Evolutionary conservation across 2,329 filamentous ascomycete species (phyloP).

Genomic region (Plectosphaerella plurivora): DNA sequence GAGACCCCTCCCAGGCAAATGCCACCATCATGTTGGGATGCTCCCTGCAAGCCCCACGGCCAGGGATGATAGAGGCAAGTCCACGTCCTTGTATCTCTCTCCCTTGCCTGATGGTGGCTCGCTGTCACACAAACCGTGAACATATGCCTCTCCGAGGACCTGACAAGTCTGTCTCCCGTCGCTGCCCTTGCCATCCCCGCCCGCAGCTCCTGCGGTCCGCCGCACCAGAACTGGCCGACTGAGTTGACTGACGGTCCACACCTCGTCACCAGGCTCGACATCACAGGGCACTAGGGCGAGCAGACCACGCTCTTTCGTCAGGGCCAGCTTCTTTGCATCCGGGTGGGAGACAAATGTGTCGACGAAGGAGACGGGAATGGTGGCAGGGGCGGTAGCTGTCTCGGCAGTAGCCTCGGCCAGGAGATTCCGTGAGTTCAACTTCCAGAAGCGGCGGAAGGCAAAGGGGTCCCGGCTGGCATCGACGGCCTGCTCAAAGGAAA

Average conservation of each 20-base stretch:
- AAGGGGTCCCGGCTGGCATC: conserved; percentile 24
- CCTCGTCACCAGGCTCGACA: conserved; percentile 8
- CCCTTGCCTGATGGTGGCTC: conserved; percentile 2
- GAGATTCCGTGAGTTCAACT: conserved; percentile 24
- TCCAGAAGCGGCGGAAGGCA: conserved; percentile 29
- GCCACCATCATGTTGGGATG: conserved; percentile 5
- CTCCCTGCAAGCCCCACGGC: conserved; percentile 11
- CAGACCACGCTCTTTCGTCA: conserved; percentile 9
- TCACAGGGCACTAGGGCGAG: conserved; percentile 8
- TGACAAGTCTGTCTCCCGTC: not conserved
- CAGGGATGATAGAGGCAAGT: conserved; percentile 10
- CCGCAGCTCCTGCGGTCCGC: not conserved
- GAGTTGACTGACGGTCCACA: conserved; percentile 9
- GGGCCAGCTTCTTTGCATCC: conserved; percentile 5
- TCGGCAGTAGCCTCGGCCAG: conserved; percentile 25
- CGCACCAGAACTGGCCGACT: conserved; percentile 5
- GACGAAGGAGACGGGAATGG: conserved; percentile 14
- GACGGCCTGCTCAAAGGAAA: conserved; percentile 24
- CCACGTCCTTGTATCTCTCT: conserved; percentile 6
- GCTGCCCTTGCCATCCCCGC: not conserved
- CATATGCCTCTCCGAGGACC: conserved; percentile 8
- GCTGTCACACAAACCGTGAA: conserved; percentile 5
- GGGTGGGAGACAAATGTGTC: conserved; percentile 8
- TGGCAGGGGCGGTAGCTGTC: conserved; percentile 14
- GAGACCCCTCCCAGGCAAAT: no score